A percentile compares a stretch with the other conserved stretches of the same genome.
phyloP scores from a whole-genome alignment of 2,329 filamentous ascomycete genomes.

The Scolecobasidium constrictum region DNA sequence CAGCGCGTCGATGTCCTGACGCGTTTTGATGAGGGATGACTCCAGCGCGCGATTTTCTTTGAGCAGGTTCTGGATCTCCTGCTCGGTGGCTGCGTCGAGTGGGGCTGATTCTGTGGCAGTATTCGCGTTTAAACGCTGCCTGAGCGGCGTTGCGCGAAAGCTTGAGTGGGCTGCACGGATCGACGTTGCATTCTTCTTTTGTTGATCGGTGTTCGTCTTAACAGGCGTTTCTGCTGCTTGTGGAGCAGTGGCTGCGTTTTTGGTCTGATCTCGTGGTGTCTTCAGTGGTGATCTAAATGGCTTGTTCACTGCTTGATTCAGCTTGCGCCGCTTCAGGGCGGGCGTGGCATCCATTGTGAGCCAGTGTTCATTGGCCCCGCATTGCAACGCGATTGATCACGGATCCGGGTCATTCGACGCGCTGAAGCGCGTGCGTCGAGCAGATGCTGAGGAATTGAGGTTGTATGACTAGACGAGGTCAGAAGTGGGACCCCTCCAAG shows the following conservation, averaged over 20 bases:
- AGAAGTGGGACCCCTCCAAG: too few species aligned
- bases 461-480: too few species aligned
- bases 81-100: background rate
- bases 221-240: background rate
- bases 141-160: background rate
- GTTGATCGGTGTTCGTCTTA: background rate
- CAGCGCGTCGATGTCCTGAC: conserved; percentile 12
- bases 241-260: conserved; percentile 1
- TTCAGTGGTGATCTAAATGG: conserved; percentile 64
- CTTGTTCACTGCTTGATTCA: conserved; percentile 51
- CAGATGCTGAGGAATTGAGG: too few species aligned
- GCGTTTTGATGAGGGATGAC: conserved; percentile 12
- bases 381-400: too few species aligned
- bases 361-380: too few species aligned
- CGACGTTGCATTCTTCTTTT: background rate
- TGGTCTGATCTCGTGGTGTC: conserved; percentile 24
- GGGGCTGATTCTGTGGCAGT: background rate
- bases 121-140: background rate
- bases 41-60: conserved; percentile 4
- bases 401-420: too few species aligned
- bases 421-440: too few species aligned
- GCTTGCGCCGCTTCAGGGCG: conserved; percentile 51
- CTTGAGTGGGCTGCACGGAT: background rate
- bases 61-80: conserved; percentile 1
- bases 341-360: conserved; percentile 35